phyloP scores from a whole-genome alignment of 306 rosid genomes.

The Fragaria ananassa region DNA sequence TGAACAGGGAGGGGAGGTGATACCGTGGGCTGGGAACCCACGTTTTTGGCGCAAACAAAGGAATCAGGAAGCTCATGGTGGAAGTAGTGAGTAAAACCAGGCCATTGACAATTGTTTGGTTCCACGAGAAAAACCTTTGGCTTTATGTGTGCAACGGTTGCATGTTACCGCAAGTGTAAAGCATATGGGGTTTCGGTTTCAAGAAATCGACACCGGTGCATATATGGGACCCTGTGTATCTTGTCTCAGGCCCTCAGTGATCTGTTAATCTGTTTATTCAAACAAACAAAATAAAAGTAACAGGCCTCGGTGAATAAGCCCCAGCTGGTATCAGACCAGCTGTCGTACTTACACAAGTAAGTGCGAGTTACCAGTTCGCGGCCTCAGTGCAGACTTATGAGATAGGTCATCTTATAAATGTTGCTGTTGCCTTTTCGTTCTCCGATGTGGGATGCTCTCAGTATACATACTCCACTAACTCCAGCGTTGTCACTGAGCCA shows the following conservation, averaged over 20 bases:
- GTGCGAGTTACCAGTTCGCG: no score
- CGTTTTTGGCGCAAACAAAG: conserved; percentile 43
- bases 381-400: no score
- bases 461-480: no score
- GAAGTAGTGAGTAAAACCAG: background rate
- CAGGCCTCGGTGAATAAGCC: background rate
- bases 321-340: background rate
- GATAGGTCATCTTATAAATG: no score
- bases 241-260: background rate
- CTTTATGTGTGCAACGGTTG: conserved; percentile 1
- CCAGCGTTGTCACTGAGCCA: background rate
- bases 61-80: background rate
- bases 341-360: background rate
- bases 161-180: conserved; percentile 6
- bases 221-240: background rate
- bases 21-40: conserved; percentile 54
- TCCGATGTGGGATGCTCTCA: background rate
- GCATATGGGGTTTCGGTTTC: background rate
- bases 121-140: background rate
- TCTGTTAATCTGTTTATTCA: no score
- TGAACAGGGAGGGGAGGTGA: background rate
- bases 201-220: background rate
- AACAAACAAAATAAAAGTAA: background rate
- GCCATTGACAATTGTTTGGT: background rate
- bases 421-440: background rate